phyloP scores from a whole-genome alignment of 2,329 filamentous ascomycete species.

The Dendryphion nanum region DNA sequence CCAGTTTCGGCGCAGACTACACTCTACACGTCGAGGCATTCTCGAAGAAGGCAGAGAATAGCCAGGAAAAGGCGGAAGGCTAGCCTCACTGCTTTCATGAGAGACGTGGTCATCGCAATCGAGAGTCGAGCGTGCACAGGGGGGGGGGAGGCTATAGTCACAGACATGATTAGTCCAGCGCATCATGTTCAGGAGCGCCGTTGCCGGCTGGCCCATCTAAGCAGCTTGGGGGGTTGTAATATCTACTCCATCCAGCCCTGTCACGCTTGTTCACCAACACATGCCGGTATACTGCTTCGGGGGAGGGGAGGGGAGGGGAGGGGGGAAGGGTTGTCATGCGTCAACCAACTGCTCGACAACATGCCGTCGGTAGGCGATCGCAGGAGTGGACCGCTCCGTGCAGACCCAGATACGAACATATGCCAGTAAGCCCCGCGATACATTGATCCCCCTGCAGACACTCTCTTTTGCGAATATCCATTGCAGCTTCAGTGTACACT shows the following conservation, averaged over 20 bases:
- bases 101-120: conserved; percentile 17
- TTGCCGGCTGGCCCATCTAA: conserved; percentile 10
- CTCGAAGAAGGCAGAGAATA: conserved; percentile 27
- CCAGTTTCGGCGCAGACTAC: conserved; percentile 13
- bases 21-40: conserved; percentile 18
- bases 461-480: too few species aligned
- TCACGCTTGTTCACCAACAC: too few species aligned
- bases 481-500: too few species aligned
- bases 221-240: conserved; percentile 8
- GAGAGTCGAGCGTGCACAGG: background rate
- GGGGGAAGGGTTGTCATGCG: too few species aligned
- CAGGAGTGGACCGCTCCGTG: too few species aligned
- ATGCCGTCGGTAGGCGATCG: too few species aligned
- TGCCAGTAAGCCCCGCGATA: too few species aligned
- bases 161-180: conserved; percentile 31
- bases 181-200: conserved; percentile 26
- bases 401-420: too few species aligned
- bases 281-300: too few species aligned
- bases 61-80: conserved; percentile 23
- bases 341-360: too few species aligned
- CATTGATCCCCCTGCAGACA: too few species aligned
- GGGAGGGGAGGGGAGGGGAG: too few species aligned
- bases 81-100: conserved; percentile 31
- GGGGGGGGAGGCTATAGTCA: conserved; percentile 14
- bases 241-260: background rate